phyloP scores from a whole-genome alignment of 345 rosid genomes.

The Pseudoturritis turrita region DNA sequence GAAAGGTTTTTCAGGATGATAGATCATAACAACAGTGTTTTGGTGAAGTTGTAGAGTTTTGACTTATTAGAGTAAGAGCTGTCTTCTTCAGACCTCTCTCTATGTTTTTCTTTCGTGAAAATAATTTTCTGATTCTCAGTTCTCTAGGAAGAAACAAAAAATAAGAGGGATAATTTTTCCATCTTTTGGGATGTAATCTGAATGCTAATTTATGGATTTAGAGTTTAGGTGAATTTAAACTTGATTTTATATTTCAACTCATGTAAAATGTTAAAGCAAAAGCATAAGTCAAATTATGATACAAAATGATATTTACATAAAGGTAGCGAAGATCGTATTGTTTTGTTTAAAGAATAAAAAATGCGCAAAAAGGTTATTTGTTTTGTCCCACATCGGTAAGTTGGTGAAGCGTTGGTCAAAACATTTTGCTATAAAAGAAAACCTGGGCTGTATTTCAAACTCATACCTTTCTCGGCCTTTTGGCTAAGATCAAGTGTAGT shows the following conservation, averaged over 20 bases:
- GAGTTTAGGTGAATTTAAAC: background rate
- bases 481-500: constrained; percentile 62
- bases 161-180: constrained; percentile 1
- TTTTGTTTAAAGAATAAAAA: background rate
- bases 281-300: background rate
- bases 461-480: constrained; percentile 61
- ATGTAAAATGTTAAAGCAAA: background rate
- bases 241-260: background rate
- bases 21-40: background rate
- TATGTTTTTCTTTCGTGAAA: background rate
- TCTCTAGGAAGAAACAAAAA: constrained; percentile 6
- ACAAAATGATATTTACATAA: background rate
- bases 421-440: background rate
- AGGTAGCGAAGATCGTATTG: background rate
- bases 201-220: background rate
- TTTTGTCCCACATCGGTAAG: constrained; percentile 2
- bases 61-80: constrained; percentile 1
- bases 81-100: constrained; percentile 7
- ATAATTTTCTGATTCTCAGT: constrained; percentile 3
- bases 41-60: constrained; percentile 11
- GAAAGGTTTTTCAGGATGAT: background rate
- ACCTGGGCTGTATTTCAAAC: too few species aligned
- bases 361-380: background rate
- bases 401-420: background rate
- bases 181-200: constrained; percentile 8